Conservation (phyloP, 345 rosid genomes). For the Gossypium raimondii region DNA sequence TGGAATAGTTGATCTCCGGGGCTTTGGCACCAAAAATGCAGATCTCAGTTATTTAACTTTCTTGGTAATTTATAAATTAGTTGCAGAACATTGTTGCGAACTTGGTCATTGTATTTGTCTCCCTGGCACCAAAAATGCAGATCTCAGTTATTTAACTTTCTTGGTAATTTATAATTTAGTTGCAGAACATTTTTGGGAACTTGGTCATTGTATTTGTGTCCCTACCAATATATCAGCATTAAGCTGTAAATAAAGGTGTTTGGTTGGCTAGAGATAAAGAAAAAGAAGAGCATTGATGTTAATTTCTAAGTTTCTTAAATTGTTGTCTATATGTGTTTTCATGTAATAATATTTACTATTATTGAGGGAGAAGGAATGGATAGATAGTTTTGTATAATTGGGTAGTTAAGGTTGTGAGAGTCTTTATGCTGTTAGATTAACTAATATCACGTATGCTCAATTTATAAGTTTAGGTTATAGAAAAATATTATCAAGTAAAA, state of each 20-base stretch:
- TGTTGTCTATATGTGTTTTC: not conserved
- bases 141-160: constrained; percentile 66
- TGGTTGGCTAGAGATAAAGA: not conserved
- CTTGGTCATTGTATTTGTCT: not conserved
- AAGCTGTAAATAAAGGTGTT: not conserved
- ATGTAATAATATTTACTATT: not conserved
- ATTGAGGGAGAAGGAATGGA: not conserved
- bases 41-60: constrained; percentile 72
- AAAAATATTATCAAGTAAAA: not conserved
- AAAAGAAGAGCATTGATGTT: not conserved
- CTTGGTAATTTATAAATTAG: constrained; percentile 45
- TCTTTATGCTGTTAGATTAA: not conserved
- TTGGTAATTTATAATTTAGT: constrained; percentile 43
- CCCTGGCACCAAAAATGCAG: constrained; percentile 47
- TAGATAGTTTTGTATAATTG: not conserved
- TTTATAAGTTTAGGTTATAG: not conserved
- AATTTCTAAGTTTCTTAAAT: constrained; percentile 2
- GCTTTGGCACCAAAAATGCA: constrained; percentile 57
- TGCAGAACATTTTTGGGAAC: not conserved
- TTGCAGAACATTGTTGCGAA: not conserved
- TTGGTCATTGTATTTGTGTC: not conserved
- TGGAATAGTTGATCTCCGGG: constrained; percentile 76
- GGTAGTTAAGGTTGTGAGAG: not conserved
- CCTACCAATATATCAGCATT: constrained; percentile 8
- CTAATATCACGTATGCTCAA: not conserved